phyloP scores from a whole-genome alignment of 768 basidiomycete genomes.

The Leccinum rimulosum region DNA sequence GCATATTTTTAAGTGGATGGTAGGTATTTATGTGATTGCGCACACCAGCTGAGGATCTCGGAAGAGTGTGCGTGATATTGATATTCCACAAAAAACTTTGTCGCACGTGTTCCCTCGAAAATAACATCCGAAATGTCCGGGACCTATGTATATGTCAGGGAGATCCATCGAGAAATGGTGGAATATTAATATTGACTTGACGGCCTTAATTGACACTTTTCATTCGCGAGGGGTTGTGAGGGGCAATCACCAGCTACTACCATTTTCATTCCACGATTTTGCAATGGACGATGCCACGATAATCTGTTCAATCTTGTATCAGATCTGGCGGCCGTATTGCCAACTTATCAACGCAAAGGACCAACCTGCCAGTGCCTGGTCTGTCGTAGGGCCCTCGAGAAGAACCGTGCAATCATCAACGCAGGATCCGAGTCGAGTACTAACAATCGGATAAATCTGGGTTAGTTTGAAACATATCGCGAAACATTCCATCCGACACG shows the following conservation, averaged over 20 bases:
- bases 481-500: not conserved
- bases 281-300: not conserved
- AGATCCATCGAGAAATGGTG: not conserved
- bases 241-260: not conserved
- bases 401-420: not conserved
- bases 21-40: slow-evolving; percentile 3
- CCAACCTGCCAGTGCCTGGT: not conserved
- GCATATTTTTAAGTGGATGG: not conserved
- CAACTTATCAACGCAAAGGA: not conserved
- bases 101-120: not conserved
- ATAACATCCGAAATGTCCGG: not conserved
- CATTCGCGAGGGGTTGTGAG: not conserved
- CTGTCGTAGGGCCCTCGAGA: not conserved
- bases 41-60: not conserved
- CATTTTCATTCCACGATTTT: not conserved
- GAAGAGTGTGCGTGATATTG: not conserved
- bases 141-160: not conserved
- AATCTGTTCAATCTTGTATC: not conserved
- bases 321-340: not conserved
- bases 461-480: not conserved
- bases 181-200: not conserved
- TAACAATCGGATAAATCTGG: not conserved
- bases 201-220: not conserved
- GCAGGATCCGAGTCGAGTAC: not conserved
- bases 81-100: not conserved